Base-by-base conservation (phyloP, 257 asterid genomes). In the Przewalskia tangutica region DNA sequence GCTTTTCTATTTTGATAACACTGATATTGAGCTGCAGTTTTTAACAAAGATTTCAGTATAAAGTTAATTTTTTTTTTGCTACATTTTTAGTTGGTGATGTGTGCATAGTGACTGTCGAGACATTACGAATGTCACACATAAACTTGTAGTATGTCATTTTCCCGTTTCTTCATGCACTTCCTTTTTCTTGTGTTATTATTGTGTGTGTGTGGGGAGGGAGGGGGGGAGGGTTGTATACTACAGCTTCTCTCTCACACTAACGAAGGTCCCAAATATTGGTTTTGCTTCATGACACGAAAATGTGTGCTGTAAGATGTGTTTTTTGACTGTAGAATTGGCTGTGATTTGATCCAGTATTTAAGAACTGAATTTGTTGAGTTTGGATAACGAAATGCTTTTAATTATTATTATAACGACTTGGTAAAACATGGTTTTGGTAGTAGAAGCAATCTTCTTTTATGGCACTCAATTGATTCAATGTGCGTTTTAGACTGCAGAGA, bases 401-500 rank as follows among this genome's bases (percentile, higher is more conserved):
- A 3, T 73, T 17, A 48, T 48, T 50, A 14, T 73, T 27, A 27
- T 27, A 27, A 50, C n/a, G 50, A 13, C 2, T 48, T 48, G 46
- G 79, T 73, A 50, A 48, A 73, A 54, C 79, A 50, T 73, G 79
- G 34, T 7, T 48, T 23, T 73, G 62, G 44, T 48, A 50, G 2
- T 73, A 50, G 79, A 73, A 73, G 23, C 62, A 73, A 64, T 64
- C 7, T 42, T 65, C 6, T 79, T 23, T 56, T 10, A 17, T 42
- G 70, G 83, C 58, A 83, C 50, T 68, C 81, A 79, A 81, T 32
- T 63, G 71, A 75, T 55, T 82, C 38, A 7, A 18, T 34, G 42
- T 89, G 54, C 46, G 42, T 87, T 88, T 82, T 91, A 95, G 99
- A 95, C 98, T 36, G 99, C 99, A 59, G 99, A 95, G 90, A 95